Evolutionary conservation across 2,329 filamentous ascomycete species (phyloP).

Genomic region (Colletotrichum simmondsii): DNA sequence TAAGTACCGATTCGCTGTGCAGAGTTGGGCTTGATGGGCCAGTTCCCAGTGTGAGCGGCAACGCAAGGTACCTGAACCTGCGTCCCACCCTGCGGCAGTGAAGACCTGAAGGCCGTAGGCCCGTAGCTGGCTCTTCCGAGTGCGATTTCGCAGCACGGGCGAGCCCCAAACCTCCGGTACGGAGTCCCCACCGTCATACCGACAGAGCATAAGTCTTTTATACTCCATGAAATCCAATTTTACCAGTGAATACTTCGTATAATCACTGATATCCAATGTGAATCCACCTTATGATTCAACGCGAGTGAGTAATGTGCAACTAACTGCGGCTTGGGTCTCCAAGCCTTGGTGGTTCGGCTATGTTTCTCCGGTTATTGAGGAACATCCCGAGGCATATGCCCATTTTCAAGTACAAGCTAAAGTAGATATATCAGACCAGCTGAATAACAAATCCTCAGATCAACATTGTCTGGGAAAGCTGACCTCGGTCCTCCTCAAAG

Average conservation of each 20-base stretch:
- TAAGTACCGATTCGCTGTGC: conserved; percentile 26
- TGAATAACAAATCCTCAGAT: background rate
- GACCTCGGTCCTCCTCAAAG: background rate
- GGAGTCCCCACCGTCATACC: conserved; percentile 13
- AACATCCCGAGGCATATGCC: background rate
- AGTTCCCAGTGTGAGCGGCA: conserved; percentile 28
- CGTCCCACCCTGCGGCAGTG: background rate
- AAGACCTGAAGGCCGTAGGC: background rate
- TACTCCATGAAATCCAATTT: background rate
- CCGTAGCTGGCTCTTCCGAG: conserved; percentile 6
- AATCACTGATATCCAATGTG: background rate
- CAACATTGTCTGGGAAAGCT: background rate
- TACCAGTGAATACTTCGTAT: background rate
- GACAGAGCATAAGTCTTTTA: background rate
- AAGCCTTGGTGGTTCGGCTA: background rate
- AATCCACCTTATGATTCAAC: background rate
- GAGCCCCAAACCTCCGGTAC: conserved; percentile 1
- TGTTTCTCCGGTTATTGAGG: background rate
- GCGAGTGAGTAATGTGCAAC: background rate
- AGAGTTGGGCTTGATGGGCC: conserved; percentile 1
- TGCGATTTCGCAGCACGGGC: conserved; percentile 14
- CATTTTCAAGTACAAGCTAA: background rate
- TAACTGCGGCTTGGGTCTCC: background rate
- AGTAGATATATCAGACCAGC: background rate
- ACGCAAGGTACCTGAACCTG: conserved; percentile 8